These are phyloP conservation scores for Scutellaria barbata DNA, from an alignment of 257 asterid species.

Conservation along the genomic window DNA sequence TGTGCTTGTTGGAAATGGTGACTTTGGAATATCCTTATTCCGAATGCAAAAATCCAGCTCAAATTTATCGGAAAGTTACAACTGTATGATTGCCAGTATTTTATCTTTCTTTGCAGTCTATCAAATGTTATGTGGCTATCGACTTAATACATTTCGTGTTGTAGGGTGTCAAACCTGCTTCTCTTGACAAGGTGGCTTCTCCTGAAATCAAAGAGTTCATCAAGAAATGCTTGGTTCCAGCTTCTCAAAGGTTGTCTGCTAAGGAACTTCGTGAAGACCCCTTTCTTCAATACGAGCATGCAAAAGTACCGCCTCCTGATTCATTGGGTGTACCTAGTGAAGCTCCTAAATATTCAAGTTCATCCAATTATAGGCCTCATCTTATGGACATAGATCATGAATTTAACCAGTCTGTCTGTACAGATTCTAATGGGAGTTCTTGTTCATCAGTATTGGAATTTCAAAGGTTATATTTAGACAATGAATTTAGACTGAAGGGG, in stretches of 20 bases:
- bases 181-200: conserved; percentile 58
- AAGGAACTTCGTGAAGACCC: conserved; percentile 75
- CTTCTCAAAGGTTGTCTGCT: conserved; percentile 63
- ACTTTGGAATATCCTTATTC: conserved; percentile 74
- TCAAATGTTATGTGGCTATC: not conserved
- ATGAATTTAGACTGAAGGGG: conserved; percentile 66
- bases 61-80: conserved; percentile 66
- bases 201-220: conserved; percentile 63
- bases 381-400: conserved; percentile 74
- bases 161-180: conserved; percentile 77
- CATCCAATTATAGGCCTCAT: conserved; percentile 42
- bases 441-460: conserved; percentile 52
- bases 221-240: conserved; percentile 71
- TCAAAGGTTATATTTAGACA: conserved; percentile 51
- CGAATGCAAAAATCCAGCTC: conserved; percentile 85
- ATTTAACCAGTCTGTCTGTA: conserved; percentile 45
- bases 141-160: conserved; percentile 4
- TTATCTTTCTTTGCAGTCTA: not conserved
- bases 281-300: conserved; percentile 53
- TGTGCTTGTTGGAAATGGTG: conserved; percentile 85
- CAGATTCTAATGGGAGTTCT: conserved; percentile 58
- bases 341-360: conserved; percentile 46
- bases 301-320: conserved; percentile 36
- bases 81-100: conserved; percentile 48
- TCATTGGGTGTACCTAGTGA: conserved; percentile 39